Evolutionary conservation across 2,329 filamentous ascomycete genomes (phyloP), one percentile per base, ranked within the genome.

Genomic region (Beauveria scarabaeidicola): DNA sequence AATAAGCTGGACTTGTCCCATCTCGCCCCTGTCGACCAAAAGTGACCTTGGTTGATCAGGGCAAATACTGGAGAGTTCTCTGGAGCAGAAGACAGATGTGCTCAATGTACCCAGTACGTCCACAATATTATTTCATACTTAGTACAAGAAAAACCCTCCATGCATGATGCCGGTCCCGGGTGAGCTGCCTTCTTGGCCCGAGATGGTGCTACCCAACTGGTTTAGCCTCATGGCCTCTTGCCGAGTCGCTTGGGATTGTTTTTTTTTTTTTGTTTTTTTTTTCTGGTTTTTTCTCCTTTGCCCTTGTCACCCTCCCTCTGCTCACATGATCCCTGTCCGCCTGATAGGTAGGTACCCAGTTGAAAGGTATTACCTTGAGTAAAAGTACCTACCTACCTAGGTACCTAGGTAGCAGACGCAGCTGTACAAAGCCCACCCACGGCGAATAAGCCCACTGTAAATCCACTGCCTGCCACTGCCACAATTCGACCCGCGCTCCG

Each of bases 391-490:
- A 36, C 29, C 15, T 17, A 43, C 6, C 40, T 43, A 8, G 29
- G 29, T 13, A 43, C 13, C n/a, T n/a, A n/a, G n/a, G n/a, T n/a
- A 36, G 5, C 32, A 36, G 11, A 13, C 11, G 11, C 5, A 36
- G 32, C 32, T 36, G 32, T n/a, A 23, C 50, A 17, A 17, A 15
- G 17, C 23, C 52, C 32, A 36, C 52, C 52, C 41, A 55, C 15
- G 36, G 41, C n/a, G 41, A 13, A 21, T 23, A 17, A 55, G 52
- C 40, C 52, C 52, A 47, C 52, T 36, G 36, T 41, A 46, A 36
- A 55, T 41, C 43, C 41, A 55, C 53, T 48, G 29, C 3, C 19
- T 50, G 36, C 46, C 55, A 50, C 23, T 58, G 55, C 55, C 55
- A 41, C 55, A 40, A 23, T 19, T 17, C 8, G 13, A 5, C 25